Conservation (phyloP, 148 eudicot species). For the Heliamphora exappendiculata region DNA sequence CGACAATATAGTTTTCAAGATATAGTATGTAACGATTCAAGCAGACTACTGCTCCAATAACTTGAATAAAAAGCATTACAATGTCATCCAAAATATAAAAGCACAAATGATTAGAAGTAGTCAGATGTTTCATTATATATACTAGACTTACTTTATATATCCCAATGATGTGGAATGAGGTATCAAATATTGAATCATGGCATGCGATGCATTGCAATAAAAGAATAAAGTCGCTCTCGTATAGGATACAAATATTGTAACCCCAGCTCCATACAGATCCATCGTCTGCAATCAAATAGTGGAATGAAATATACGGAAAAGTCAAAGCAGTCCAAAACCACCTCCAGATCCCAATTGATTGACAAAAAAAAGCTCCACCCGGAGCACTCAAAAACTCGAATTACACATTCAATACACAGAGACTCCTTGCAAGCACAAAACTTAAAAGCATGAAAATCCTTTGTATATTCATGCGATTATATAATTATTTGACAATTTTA, state of each 20-base stretch:
- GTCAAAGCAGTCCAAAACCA: background rate
- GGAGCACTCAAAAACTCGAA: background rate
- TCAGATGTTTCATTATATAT: no score
- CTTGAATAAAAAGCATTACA: no score
- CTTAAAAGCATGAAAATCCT: no score
- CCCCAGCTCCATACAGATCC: slow-evolving; percentile 97
- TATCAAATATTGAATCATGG: background rate
- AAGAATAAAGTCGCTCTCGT: background rate
- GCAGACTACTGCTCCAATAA: no score
- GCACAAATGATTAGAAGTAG: no score
- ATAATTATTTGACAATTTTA: background rate
- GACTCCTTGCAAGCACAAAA: background rate
- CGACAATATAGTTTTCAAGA: background rate
- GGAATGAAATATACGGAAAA: slow-evolving; percentile 1
- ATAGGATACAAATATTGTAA: slow-evolving; percentile 67
- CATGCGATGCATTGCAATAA: background rate
- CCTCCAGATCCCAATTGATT: background rate
- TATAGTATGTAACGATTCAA: background rate
- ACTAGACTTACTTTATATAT: no score
- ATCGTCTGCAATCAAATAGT: slow-evolving; percentile 55
- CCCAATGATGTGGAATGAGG: no score
- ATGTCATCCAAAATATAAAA: no score
- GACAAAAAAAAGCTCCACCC: background rate
- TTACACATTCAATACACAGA: background rate
- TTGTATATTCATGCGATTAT: no score